Evolutionary conservation across 202 grass and related monocot genomes (phyloP).

Genomic region (Panicum hallii): DNA sequence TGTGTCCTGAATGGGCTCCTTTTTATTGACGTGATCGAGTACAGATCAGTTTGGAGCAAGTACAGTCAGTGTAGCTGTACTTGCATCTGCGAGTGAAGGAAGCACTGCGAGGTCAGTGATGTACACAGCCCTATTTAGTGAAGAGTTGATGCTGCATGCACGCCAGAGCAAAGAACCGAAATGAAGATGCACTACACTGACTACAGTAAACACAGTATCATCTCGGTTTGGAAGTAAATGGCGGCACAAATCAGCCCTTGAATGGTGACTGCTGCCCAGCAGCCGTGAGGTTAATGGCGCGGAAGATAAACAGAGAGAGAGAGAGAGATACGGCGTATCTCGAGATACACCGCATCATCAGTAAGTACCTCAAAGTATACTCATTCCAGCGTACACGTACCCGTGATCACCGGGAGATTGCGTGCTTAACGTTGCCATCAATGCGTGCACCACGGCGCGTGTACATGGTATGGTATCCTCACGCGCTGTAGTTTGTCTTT

Average conservation of each 20-base stretch:
- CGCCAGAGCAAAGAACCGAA: background rate
- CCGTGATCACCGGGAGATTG: slow-evolving; percentile 1
- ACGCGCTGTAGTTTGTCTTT: background rate
- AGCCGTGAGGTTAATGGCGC: background rate
- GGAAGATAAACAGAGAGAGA: background rate
- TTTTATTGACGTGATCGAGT: background rate
- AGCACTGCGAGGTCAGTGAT: background rate
- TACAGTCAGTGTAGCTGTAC: background rate
- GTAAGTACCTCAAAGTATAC: background rate
- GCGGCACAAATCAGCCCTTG: background rate
- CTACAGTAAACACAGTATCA: background rate
- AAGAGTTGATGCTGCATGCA: background rate
- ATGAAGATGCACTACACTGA: background rate
- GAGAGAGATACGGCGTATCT: background rate
- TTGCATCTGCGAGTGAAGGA: background rate
- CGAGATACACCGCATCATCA: too few relatives aligned
- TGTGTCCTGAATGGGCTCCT: too few relatives aligned
- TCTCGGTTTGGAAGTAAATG: slow-evolving; percentile 31
- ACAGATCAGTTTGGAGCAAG: background rate
- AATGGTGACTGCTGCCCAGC: background rate
- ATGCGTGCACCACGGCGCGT: background rate
- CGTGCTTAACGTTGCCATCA: background rate
- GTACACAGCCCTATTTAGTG: background rate
- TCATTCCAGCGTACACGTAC: slow-evolving; percentile 1
- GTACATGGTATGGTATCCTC: background rate